Evolutionary conservation across 768 basidiomycete species (phyloP).

Genomic region (Leccinum fibrillosum): DNA sequence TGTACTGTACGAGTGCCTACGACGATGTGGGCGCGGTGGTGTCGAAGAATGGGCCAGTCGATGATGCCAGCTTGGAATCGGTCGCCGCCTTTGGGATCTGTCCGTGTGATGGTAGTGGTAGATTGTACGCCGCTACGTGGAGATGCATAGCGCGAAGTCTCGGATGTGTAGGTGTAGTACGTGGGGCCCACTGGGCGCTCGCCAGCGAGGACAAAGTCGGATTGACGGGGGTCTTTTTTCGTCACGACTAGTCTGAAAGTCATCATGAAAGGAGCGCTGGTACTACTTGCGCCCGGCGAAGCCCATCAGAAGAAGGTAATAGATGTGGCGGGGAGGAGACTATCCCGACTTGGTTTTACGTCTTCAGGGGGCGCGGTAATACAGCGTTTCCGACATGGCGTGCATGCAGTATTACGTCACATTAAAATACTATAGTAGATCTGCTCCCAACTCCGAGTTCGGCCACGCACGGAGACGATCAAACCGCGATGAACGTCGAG

Average conservation of each 20-base stretch:
- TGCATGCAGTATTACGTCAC: background rate
- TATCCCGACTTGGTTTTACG: background rate
- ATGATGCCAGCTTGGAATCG: constrained; percentile 27
- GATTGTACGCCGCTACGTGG: constrained; percentile 13
- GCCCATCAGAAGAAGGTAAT: background rate
- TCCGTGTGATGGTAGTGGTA: constrained; percentile 25
- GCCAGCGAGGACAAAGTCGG: constrained; percentile 19
- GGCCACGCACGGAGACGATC: background rate
- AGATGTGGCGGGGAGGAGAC: background rate
- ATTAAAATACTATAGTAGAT: background rate
- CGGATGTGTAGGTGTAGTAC: constrained; percentile 5
- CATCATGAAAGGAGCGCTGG: constrained; percentile 11
- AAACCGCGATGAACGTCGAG: background rate
- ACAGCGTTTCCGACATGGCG: background rate
- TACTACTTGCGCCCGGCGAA: background rate
- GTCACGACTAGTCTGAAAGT: constrained; percentile 20
- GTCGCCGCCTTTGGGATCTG: constrained; percentile 13
- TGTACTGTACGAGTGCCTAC: constrained; percentile 25
- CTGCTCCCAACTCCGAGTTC: background rate
- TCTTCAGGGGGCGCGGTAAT: background rate
- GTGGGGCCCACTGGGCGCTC: background rate
- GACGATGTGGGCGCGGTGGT: constrained; percentile 11
- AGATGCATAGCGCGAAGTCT: background rate
- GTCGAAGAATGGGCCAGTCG: constrained; percentile 23
- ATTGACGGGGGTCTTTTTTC: constrained; percentile 22